phyloP scores from a whole-genome alignment of 345 rosid species.

The Luvunga scandens region DNA sequence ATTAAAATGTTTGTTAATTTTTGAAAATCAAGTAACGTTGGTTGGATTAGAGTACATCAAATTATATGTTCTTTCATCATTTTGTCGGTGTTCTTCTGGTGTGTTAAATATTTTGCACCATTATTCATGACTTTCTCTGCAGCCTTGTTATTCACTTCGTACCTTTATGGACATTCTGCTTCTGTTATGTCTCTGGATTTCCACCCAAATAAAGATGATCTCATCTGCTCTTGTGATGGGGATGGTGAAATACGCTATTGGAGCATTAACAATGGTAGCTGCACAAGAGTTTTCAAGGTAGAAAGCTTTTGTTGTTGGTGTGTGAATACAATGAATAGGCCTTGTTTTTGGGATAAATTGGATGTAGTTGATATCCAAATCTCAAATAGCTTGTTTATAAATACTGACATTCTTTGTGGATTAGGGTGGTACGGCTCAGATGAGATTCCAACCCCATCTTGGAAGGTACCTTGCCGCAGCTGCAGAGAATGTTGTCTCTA shows the following conservation, averaged over 20 bases:
- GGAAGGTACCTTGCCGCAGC: slow-evolving; percentile 96
- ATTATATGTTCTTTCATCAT: neutral
- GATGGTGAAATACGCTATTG: slow-evolving; percentile 93
- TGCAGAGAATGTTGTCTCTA: slow-evolving; percentile 73
- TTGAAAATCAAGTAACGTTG: neutral
- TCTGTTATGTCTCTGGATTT: slow-evolving; percentile 82
- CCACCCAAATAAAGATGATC: slow-evolving; percentile 88
- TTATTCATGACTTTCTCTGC: slow-evolving; percentile 32
- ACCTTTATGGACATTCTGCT: slow-evolving; percentile 69
- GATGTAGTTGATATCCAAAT: neutral
- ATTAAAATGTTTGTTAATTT: neutral
- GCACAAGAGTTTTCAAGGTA: slow-evolving; percentile 81
- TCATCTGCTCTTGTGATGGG: slow-evolving; percentile 90
- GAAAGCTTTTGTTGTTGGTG: slow-evolving; percentile 1
- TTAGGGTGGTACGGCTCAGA: slow-evolving; percentile 79
- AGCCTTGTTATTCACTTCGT: slow-evolving; percentile 85
- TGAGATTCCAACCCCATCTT: slow-evolving; percentile 88
- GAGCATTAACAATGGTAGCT: slow-evolving; percentile 84
- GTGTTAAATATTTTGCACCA: neutral
- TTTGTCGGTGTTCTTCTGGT: neutral
- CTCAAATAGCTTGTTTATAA: neutral
- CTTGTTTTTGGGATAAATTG: neutral
- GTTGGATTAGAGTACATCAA: neutral
- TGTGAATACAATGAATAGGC: neutral
- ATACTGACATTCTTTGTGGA: neutral